These are phyloP conservation scores for Urtica urens DNA, from an alignment of 306 rosid genomes.

Conservation along the genomic window DNA sequence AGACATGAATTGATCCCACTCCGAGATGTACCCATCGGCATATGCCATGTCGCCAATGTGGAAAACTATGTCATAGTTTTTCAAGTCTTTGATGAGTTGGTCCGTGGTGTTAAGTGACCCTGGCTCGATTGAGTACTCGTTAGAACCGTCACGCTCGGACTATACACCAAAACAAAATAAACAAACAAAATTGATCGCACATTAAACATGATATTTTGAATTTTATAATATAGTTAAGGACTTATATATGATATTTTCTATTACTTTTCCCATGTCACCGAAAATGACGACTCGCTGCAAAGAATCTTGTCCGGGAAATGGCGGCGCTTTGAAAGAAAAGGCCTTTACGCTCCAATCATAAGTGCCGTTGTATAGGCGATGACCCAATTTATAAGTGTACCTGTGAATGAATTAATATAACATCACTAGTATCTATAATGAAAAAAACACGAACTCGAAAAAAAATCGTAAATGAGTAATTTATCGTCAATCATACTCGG, in stretches of 20 bases:
- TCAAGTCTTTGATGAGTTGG: slow-evolving; percentile 55
- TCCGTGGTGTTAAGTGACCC: slow-evolving; percentile 82
- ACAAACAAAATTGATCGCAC: neutral
- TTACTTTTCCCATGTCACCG: slow-evolving; percentile 94
- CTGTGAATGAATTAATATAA: slow-evolving; percentile 22
- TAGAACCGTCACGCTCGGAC: slow-evolving; percentile 88
- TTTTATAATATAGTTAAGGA: neutral
- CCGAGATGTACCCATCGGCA: slow-evolving; percentile 81
- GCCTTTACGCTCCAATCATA: slow-evolving; percentile 43
- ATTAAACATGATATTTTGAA: neutral
- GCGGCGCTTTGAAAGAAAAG: slow-evolving; percentile 63
- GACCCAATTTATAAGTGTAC: slow-evolving; percentile 52
- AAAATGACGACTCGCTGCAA: slow-evolving; percentile 65
- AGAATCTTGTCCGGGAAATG: slow-evolving; percentile 83
- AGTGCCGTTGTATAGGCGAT: slow-evolving; percentile 29
- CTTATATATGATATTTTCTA: neutral
- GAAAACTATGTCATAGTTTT: slow-evolving; percentile 64
- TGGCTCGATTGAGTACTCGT: slow-evolving; percentile 60
- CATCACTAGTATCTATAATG: neutral
- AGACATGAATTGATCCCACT: slow-evolving; percentile 90
- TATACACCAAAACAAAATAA: neutral
- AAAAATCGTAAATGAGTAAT: neutral
- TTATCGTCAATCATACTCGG: slow-evolving; percentile 1
- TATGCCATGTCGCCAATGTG: slow-evolving; percentile 80
- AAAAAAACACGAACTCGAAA: too few species aligned